Evolutionary conservation across 305 asterid genomes (phyloP).

Genomic region (Ajuga reptans): DNA sequence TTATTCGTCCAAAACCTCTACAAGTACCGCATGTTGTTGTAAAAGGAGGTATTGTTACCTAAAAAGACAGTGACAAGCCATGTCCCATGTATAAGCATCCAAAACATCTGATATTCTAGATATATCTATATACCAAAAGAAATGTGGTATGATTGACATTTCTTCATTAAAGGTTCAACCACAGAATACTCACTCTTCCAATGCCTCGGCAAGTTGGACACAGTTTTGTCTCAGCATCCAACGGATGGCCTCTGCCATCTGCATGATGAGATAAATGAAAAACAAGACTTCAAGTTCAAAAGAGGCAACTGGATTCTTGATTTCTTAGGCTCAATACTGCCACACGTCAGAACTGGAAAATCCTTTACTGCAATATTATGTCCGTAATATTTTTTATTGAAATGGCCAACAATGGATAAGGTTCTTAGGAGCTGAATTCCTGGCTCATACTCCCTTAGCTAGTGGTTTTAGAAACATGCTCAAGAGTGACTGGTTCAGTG

Average conservation of each 20-base stretch:
- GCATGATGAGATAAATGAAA: conserved; percentile 25
- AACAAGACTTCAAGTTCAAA: conserved; percentile 16
- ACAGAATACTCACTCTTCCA: conserved; percentile 58
- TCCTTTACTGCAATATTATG: neutral
- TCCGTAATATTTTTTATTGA: neutral
- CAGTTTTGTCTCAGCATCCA: conserved; percentile 47
- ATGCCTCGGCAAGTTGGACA: conserved; percentile 71
- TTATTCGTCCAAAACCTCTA: conserved; percentile 64
- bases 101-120: neutral
- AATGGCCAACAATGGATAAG: neutral
- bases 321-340: neutral
- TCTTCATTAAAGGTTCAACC: neutral
- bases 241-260: conserved; percentile 79
- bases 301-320: conserved; percentile 6
- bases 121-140: neutral
- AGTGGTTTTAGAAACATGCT: neutral
- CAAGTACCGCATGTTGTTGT: conserved; percentile 63
- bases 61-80: conserved; percentile 18
- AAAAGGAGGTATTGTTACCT: conserved; percentile 81
- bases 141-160: neutral
- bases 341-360: neutral
- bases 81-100: conserved; percentile 9
- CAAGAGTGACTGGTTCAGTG: neutral
- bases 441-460: neutral
- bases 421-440: neutral